Percentiles rank a stretch among this genome's conserved stretches.
These are phyloP conservation scores for Pestalotiopsis sp. DNA, from an alignment of 2,329 filamentous ascomycete species.

Conservation along the genomic window DNA sequence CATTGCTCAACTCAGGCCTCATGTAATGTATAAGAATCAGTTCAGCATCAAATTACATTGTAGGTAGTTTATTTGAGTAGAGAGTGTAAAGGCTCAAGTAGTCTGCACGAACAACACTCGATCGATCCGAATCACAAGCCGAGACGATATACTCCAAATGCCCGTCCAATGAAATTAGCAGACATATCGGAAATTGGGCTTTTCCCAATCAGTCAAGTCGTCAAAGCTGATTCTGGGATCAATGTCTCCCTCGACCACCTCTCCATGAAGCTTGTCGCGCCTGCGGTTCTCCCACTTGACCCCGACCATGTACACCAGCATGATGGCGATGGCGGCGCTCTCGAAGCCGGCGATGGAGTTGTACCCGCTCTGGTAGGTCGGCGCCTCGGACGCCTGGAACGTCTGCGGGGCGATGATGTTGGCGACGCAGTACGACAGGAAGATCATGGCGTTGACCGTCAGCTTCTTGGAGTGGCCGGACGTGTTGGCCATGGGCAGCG, in stretches of 20 bases:
- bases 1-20: no score
- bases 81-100: not conserved
- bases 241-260: not conserved
- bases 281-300: not conserved
- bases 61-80: no score
- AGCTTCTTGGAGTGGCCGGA: conserved; percentile 40
- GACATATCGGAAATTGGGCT: not conserved
- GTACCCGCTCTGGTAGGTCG: conserved; percentile 8
- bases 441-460: conserved; percentile 35
- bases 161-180: not conserved
- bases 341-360: not conserved
- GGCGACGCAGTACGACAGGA: conserved; percentile 40
- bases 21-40: no score
- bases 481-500: conserved; percentile 35
- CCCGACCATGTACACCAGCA: not conserved
- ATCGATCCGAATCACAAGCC: not conserved
- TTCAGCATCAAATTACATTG: no score
- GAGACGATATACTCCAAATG: not conserved
- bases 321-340: not conserved
- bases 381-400: conserved; percentile 38
- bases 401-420: conserved; percentile 47
- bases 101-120: not conserved
- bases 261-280: not conserved
- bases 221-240: not conserved
- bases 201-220: not conserved